phyloP scores from a whole-genome alignment of 2,329 filamentous ascomycete genomes.

The Periconia sp. region DNA sequence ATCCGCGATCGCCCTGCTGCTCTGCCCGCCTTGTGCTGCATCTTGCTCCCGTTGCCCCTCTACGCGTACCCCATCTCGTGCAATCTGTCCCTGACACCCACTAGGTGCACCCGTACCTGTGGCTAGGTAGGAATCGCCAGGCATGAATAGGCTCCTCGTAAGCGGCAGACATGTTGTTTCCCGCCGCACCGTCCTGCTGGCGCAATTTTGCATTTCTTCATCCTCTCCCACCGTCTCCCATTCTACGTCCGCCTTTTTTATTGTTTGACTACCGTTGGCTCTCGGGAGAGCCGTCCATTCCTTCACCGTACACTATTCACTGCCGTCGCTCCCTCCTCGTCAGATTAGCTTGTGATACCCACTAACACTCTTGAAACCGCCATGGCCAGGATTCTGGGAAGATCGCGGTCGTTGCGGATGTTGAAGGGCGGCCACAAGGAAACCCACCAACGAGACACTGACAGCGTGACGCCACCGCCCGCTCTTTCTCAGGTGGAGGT shows the following conservation, averaged over 20 bases:
- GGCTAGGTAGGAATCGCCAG: conserved; percentile 29
- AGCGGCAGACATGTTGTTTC: conserved; percentile 31
- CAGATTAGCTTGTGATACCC: conserved; percentile 35
- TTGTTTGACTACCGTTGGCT: conserved; percentile 36
- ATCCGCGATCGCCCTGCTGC: conserved; percentile 26
- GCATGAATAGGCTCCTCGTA: conserved; percentile 32
- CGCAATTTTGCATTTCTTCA: conserved; percentile 21
- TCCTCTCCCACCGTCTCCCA: conserved; percentile 19
- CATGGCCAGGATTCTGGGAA: conserved; percentile 45
- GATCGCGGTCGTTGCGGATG: conserved; percentile 46
- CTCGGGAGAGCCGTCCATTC: conserved; percentile 49
- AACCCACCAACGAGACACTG: conserved; percentile 32
- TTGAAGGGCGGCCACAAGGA: conserved; percentile 40
- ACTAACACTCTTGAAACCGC: conserved; percentile 45
- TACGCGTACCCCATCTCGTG: conserved; percentile 31
- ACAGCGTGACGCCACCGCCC: conserved; percentile 28
- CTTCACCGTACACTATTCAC: conserved; percentile 30
- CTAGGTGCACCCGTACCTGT: conserved; percentile 20
- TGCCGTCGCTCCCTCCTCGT: conserved; percentile 22
- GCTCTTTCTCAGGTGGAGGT: conserved; percentile 29
- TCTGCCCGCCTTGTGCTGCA: conserved; percentile 17
- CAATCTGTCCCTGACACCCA: conserved; percentile 45
- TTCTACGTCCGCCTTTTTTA: conserved; percentile 20
- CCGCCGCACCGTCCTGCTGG: conserved; percentile 27
- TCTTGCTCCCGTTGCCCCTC: conserved; percentile 21